Conservation (phyloP, 1,139 yeast genomes). For the Zygotorulaspora mrakii region DNA sequence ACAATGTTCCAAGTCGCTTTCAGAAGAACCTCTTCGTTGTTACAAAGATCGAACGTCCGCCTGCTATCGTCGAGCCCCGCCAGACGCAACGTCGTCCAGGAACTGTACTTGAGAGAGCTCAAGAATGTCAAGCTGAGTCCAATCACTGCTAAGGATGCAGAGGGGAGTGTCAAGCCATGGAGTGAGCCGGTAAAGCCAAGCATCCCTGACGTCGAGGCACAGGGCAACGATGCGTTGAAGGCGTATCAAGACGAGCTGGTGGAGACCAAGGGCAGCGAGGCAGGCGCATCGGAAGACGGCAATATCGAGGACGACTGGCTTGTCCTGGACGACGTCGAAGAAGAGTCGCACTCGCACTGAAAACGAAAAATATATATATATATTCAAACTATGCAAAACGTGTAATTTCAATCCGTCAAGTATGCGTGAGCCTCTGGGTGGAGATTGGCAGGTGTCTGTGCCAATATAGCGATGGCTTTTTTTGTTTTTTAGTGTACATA, state of each 20-base stretch:
- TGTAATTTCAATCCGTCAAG: too few relatives aligned
- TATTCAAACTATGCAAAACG: constrained; percentile 6
- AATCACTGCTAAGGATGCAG: constrained; percentile 67
- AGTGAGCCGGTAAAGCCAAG: constrained; percentile 70
- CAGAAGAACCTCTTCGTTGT: constrained; percentile 7
- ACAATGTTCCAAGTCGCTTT: constrained; percentile 1
- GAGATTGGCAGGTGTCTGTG: too few relatives aligned
- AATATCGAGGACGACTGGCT: constrained; percentile 68
- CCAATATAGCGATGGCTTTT: constrained; percentile 3
- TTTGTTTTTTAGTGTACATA: constrained; percentile 8
- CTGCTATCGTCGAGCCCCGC: constrained; percentile 17
- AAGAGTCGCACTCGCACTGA: constrained; percentile 45
- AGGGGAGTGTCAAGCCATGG: constrained; percentile 79
- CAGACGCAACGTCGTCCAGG: constrained; percentile 59
- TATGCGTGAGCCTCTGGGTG: too few relatives aligned
- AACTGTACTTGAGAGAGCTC: constrained; percentile 81
- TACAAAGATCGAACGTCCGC: constrained; percentile 10
- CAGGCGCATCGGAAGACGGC: constrained; percentile 41
- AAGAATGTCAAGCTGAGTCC: constrained; percentile 85
- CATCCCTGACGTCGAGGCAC: constrained; percentile 64
- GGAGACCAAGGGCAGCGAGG: constrained; percentile 52
- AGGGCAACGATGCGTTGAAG: constrained; percentile 56
- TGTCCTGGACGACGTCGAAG: constrained; percentile 70
- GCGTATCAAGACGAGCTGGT: constrained; percentile 74
- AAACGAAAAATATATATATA: constrained; percentile 6